A percentile compares a stretch with the other conserved stretches of the same genome.
Evolutionary conservation across 2,329 filamentous ascomycete species (phyloP).

Genomic region (Phoma sp.): DNA sequence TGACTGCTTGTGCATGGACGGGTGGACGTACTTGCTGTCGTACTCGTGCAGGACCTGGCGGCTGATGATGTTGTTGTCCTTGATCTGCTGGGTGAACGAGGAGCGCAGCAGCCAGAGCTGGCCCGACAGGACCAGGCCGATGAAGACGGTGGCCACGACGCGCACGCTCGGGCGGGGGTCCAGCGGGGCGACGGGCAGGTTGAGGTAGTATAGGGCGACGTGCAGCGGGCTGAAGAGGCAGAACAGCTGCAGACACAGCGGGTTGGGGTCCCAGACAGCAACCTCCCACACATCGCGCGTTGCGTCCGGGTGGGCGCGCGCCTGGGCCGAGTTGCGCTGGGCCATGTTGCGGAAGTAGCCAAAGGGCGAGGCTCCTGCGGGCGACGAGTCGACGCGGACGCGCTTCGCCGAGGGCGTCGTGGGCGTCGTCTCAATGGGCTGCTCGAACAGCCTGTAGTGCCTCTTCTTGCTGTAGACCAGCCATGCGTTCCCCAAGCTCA

Average conservation of each 20-base stretch:
- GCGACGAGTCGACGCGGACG: slow-evolving; percentile 86
- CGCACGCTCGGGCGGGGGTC: slow-evolving; percentile 86
- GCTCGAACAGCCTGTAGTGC: slow-evolving; percentile 90
- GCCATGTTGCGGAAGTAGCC: slow-evolving; percentile 73
- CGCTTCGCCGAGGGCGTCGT: slow-evolving; percentile 85
- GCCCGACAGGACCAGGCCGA: slow-evolving; percentile 75
- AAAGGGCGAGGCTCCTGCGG: slow-evolving; percentile 77
- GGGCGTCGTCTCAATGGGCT: slow-evolving; percentile 75
- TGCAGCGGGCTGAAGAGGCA: slow-evolving; percentile 94
- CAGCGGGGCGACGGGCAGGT: slow-evolving; percentile 76
- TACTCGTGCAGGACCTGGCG: slow-evolving; percentile 95
- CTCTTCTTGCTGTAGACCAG: slow-evolving; percentile 83
- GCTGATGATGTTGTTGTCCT: slow-evolving; percentile 83
- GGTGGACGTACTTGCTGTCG: slow-evolving; percentile 93
- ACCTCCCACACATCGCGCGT: slow-evolving; percentile 93
- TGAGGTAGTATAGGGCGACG: slow-evolving; percentile 86
- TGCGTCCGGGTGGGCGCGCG: slow-evolving; percentile 81
- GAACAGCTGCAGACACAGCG: slow-evolving; percentile 80
- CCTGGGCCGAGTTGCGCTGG: slow-evolving; percentile 71
- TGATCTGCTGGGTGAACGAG: slow-evolving; percentile 81
- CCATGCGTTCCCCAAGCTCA: slow-evolving; percentile 77
- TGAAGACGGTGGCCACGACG: slow-evolving; percentile 78
- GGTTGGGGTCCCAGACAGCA: slow-evolving; percentile 89
- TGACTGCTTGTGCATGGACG: slow-evolving; percentile 80
- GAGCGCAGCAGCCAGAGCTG: slow-evolving; percentile 77